Percentiles rank a stretch among this genome's conserved stretches.
These are phyloP conservation scores for Solanum chilense DNA, from an alignment of 257 asterid genomes.

Conservation along the genomic window DNA sequence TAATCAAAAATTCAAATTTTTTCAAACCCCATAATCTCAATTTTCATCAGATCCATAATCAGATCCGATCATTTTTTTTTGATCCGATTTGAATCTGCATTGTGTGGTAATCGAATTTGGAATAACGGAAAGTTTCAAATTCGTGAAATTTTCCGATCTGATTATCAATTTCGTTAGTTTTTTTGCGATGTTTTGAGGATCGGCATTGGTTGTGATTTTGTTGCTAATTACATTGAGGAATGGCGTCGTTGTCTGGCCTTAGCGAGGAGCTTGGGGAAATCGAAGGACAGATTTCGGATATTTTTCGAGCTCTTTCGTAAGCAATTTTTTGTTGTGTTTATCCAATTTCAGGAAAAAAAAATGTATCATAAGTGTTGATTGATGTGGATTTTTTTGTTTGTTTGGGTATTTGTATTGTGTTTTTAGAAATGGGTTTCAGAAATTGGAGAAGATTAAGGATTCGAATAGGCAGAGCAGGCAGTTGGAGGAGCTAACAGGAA, in stretches of 20 bases:
- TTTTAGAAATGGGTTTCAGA: constrained; percentile 93
- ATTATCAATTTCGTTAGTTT: background rate
- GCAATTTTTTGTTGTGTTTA: background rate
- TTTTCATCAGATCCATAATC: background rate
- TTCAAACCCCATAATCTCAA: background rate
- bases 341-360: background rate
- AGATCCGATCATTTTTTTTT: background rate
- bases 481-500: constrained; percentile 92
- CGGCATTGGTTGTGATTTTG: background rate
- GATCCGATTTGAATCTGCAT: background rate
- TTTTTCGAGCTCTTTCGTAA: constrained; percentile 90
- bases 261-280: constrained; percentile 93
- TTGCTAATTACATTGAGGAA: constrained; percentile 1
- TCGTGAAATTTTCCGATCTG: background rate
- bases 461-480: constrained; percentile 84
- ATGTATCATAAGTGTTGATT: background rate
- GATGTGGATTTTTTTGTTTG: background rate
- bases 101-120: background rate
- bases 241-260: constrained; percentile 39
- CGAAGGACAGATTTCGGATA: constrained; percentile 85
- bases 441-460: constrained; percentile 91
- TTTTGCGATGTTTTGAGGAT: background rate
- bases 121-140: background rate
- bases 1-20: background rate
- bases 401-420: background rate